Evolutionary conservation across 2,329 filamentous ascomycete genomes (phyloP), one percentile per base, ranked within the genome.

Genomic region (Lasiodiplodia theobromae): DNA sequence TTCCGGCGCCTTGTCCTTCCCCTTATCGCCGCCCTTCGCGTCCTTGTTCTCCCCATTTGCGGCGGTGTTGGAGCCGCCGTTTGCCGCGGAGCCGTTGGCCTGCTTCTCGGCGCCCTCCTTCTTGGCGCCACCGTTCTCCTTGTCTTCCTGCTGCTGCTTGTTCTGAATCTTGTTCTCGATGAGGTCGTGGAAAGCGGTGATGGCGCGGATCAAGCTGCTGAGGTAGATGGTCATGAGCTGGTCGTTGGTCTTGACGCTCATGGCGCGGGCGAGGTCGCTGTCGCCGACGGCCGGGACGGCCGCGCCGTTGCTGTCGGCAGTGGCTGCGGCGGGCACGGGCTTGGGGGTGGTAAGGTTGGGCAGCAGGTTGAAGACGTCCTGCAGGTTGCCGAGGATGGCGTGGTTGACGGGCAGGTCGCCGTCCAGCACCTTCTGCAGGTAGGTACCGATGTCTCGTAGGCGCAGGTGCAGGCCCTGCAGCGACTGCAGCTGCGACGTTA

Each of bases 141-240:
- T 95, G 77, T 99, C 96, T 78, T 98, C 96, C 77, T 96, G 92
- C 80, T 96, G 93, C 82, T 98, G 94, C 80, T 95, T 89, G 83
- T 99, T 99, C 85, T 98, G 95, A 74, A 98, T 97, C 88, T 99
- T 99, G 86, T 99, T 99, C 85, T 99, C 96, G 73, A 99, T 99
- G 73, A 99, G 84, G 79, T 99, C 96, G 81, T 99, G 96, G 90
- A 98, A 99, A 8, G 96, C 96, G 14, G 96, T 98, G 77, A 99
- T 99, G 68, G 96, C 96, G 70, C 96, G 89, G 82, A 99, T 98
- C 84, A 98, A 84, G 84, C 93, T 97, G 83, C 93, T 97, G 67
- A 99, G 86, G 82, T 99, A 99, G 80, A 99, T 98, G 65, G 94
- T 90, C 92, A 99, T 97, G 72, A 99, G 88, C 84, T 99, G 96